Conservation (phyloP, 1,284 basidiomycete species). For the Ganoderma boninense region DNA sequence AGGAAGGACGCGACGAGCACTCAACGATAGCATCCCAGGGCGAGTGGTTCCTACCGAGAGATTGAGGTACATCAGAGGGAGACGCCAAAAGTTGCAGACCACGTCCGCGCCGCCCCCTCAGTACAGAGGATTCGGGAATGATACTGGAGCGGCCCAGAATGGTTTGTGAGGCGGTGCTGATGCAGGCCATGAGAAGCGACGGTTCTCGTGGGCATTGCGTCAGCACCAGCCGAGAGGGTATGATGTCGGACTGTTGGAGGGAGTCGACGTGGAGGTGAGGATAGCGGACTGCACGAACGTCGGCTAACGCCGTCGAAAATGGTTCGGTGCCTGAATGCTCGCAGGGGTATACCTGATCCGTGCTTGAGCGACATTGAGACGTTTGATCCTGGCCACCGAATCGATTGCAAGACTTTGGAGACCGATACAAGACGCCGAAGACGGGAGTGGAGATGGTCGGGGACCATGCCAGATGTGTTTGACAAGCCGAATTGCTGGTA, state of each 20-base stretch:
- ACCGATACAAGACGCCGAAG: slow-evolving; percentile 92
- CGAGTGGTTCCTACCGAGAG: slow-evolving; percentile 46
- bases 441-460: slow-evolving; percentile 66
- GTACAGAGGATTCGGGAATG: slow-evolving; percentile 91
- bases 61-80: slow-evolving; percentile 64
- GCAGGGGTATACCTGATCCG: slow-evolving; percentile 80
- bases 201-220: slow-evolving; percentile 73
- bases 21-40: slow-evolving; percentile 51
- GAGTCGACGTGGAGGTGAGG: slow-evolving; percentile 76
- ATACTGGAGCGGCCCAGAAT: slow-evolving; percentile 95
- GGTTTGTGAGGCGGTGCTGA: slow-evolving; percentile 74
- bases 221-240: slow-evolving; percentile 73
- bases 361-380: slow-evolving; percentile 76
- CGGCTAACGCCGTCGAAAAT: slow-evolving; percentile 70
- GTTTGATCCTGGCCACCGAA: slow-evolving; percentile 71
- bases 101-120: slow-evolving; percentile 65
- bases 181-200: slow-evolving; percentile 72
- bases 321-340: slow-evolving; percentile 60
- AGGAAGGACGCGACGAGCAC: slow-evolving; percentile 55
- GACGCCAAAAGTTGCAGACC: slow-evolving; percentile 74
- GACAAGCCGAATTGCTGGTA: slow-evolving; percentile 71
- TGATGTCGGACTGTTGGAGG: slow-evolving; percentile 52
- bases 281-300: slow-evolving; percentile 85
- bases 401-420: slow-evolving; percentile 89
- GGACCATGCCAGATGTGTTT: slow-evolving; percentile 71